A percentile compares a stretch with the other conserved stretches of the same genome.
These are phyloP conservation scores for Colletotrichum sp. DNA, from an alignment of 2,329 filamentous ascomycete species.

Conservation along the genomic window DNA sequence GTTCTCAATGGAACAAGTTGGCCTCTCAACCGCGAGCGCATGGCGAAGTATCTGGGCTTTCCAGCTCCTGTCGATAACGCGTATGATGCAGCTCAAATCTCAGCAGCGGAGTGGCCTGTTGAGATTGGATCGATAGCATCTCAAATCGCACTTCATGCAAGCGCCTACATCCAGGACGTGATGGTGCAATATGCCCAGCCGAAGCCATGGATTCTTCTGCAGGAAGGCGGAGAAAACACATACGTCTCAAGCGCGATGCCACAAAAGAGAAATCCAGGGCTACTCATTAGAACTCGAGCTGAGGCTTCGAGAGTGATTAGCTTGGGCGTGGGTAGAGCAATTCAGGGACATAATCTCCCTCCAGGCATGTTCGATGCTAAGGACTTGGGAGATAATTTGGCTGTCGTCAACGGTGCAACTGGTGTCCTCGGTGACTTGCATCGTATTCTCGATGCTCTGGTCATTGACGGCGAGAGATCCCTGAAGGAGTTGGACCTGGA, in stretches of 20 bases:
- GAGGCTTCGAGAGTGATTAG: constrained; percentile 7
- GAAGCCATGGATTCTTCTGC: constrained; percentile 11
- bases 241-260: constrained; percentile 17
- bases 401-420: neutral
- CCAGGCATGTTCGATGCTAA: constrained; percentile 14
- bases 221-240: constrained; percentile 7
- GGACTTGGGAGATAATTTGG: constrained; percentile 1
- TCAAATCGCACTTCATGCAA: constrained; percentile 1
- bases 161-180: constrained; percentile 12
- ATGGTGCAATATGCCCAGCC: constrained; percentile 13
- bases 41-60: constrained; percentile 15
- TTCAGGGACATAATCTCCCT: constrained; percentile 10
- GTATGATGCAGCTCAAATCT: constrained; percentile 13
- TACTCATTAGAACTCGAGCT: neutral
- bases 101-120: constrained; percentile 5
- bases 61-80: constrained; percentile 7
- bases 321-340: neutral
- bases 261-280: constrained; percentile 10
- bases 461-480: neutral
- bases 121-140: constrained; percentile 1
- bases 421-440: neutral
- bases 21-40: constrained; percentile 14
- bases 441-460: neutral
- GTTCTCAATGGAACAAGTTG: constrained; percentile 17
- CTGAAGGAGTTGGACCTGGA: constrained; percentile 8